A percentile compares a stretch with the other conserved stretches of the same genome.
Conservation (phyloP, 257 asterid genomes). For the Plantago ovata region DNA sequence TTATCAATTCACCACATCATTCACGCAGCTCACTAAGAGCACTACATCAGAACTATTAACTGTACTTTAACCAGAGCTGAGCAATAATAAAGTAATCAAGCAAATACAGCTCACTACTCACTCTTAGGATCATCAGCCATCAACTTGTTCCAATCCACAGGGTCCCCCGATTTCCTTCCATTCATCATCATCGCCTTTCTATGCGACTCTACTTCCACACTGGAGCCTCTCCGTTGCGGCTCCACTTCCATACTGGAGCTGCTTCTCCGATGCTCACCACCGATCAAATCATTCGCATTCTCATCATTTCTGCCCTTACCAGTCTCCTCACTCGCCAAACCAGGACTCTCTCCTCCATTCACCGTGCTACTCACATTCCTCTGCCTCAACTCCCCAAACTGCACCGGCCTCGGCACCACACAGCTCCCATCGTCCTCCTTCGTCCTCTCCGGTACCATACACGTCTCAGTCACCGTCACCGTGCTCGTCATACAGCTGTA, state of each 20-base stretch:
- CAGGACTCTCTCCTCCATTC: slow-evolving; percentile 29
- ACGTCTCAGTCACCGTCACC: slow-evolving; percentile 37
- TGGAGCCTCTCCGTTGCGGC: background rate
- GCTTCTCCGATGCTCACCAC: slow-evolving; percentile 22
- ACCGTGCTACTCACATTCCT: slow-evolving; percentile 57
- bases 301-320: slow-evolving; percentile 30
- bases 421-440: slow-evolving; percentile 28
- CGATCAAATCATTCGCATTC: slow-evolving; percentile 27
- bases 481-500: slow-evolving; percentile 37
- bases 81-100: slow-evolving; percentile 1
- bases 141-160: slow-evolving; percentile 80
- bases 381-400: slow-evolving; percentile 68
- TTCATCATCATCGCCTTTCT: slow-evolving; percentile 36
- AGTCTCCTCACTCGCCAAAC: slow-evolving; percentile 33
- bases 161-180: slow-evolving; percentile 54
- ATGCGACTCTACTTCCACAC: slow-evolving; percentile 26
- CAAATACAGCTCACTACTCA: slow-evolving; percentile 29
- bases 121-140: slow-evolving; percentile 66
- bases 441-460: slow-evolving; percentile 29
- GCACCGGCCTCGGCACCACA: slow-evolving; percentile 30
- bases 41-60: no score
- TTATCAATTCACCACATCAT: background rate
- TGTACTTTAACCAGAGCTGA: background rate
- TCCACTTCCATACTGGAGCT: background rate
- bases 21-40: background rate